Evolutionary conservation across 2,329 filamentous ascomycete species (phyloP).

Genomic region (Ilyonectria destructans): DNA sequence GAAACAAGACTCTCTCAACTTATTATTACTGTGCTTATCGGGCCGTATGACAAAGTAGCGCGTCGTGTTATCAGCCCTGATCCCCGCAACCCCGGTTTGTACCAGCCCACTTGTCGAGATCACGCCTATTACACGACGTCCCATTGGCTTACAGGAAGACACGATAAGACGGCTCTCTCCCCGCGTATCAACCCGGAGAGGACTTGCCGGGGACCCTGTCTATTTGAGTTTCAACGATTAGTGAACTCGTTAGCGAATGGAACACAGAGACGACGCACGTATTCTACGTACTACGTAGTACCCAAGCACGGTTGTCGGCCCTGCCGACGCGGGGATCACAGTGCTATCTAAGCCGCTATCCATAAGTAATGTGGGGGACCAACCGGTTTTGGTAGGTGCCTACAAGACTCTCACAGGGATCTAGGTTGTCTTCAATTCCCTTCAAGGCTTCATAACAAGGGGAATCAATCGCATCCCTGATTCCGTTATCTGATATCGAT

Average conservation of each 20-base stretch:
- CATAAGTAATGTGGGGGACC: background rate
- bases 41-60: no score
- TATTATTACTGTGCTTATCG: no score
- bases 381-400: background rate
- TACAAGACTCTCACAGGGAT: background rate
- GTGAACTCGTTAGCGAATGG: background rate
- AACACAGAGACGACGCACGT: background rate
- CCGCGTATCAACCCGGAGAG: background rate
- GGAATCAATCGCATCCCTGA: background rate
- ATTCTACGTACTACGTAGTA: background rate
- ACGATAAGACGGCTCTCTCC: background rate
- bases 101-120: no score
- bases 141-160: background rate
- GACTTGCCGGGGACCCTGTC: background rate
- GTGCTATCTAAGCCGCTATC: conserved; percentile 14
- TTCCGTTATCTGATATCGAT: background rate
- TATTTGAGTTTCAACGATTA: background rate
- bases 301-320: conserved; percentile 5
- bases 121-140: background rate
- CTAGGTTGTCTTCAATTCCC: background rate
- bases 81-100: no score
- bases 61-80: no score
- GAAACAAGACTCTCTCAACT: no score
- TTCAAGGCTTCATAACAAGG: background rate
- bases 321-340: conserved; percentile 3